A percentile compares a stretch with the other conserved stretches of the same genome.
Evolutionary conservation across 2,329 filamentous ascomycete species (phyloP).

Genomic region (Penicillium aurantiogriseum): DNA sequence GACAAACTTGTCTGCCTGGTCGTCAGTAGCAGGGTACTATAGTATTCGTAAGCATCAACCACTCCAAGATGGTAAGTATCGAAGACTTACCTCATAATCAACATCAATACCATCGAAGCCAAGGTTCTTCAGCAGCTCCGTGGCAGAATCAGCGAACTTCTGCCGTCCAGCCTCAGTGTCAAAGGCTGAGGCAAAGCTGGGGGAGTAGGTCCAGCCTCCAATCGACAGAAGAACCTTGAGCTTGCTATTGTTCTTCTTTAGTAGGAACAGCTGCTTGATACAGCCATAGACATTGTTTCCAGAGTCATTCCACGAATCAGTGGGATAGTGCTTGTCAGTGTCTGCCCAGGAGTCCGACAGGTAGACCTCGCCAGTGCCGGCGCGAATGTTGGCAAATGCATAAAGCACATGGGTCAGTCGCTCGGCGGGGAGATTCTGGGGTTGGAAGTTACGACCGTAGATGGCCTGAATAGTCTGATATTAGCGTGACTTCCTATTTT

Average conservation of each 20-base stretch:
- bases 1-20: conserved; percentile 38
- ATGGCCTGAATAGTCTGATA: conserved; percentile 58
- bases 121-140: conserved; percentile 71
- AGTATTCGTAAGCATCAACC: neutral
- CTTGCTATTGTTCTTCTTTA: conserved; percentile 73
- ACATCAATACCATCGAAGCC: conserved; percentile 60
- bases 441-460: conserved; percentile 80
- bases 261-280: conserved; percentile 70
- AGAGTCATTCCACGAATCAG: conserved; percentile 64
- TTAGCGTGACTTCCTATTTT: neutral
- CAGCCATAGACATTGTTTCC: conserved; percentile 75
- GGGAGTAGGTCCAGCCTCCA: conserved; percentile 74
- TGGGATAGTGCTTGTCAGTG: conserved; percentile 64
- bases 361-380: conserved; percentile 74
- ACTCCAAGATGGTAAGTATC: too few species aligned
- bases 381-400: conserved; percentile 80
- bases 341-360: conserved; percentile 70
- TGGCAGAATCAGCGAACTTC: conserved; percentile 66
- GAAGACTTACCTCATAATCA: conserved; percentile 41
- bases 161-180: conserved; percentile 58
- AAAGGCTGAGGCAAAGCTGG: conserved; percentile 70
- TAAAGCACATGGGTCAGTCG: conserved; percentile 89
- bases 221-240: conserved; percentile 80
- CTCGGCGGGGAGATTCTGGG: conserved; percentile 75
- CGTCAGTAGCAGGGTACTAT: conserved; percentile 35